Base-by-base conservation (phyloP, 2,329 filamentous ascomycete genomes). In the Penicillium sp. region DNA sequence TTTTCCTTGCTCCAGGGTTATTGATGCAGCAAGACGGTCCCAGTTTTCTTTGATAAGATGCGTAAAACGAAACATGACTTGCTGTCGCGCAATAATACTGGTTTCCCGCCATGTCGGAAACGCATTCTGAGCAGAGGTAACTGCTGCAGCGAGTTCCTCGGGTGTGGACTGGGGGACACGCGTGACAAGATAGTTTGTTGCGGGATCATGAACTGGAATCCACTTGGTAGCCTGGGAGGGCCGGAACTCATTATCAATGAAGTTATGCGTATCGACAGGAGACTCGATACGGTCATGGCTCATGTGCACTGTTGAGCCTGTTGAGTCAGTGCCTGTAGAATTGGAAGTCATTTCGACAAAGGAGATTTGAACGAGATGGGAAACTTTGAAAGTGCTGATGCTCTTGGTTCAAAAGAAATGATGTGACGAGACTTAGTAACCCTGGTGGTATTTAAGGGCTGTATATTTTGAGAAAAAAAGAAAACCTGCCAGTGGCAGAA, bases 1-100 rank as follows among this genome's bases (percentile, higher is more conserved):
- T 79, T 88, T 88, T 63, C 85, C 85, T 72, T 88, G 85, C 75
- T 88, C 85, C 19, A 87, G 75, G 5, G 85, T 87, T 62, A 88
- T 87, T 62, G 82, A 85, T 2, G 85, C 83, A 28, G 85, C 85
- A 55, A 88, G 72, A 52, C 85, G 77, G 69, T 87, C 84, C 84
- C 84, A 87, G 74, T 88, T 79, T 61, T 84, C 79, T 44, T 84
- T 78, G 67, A 88, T 87, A 71, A 88, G 70, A 24, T 75, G 79
- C 24, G 83, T 82, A 65, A 86, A 87, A 69, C 86, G 86, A 79
- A 87, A 87, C 77, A 87, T 83, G 66, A 87, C 82, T 73, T 86
- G 83, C 72, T 87, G 85, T 51, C 78, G 76, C 58, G 77, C 71
- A 54, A 87, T 80, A 67, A 87, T 74, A 67, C 82, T 85, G 16